phyloP scores from a whole-genome alignment of 768 basidiomycete genomes.

The Tylopilus subfusipes region DNA sequence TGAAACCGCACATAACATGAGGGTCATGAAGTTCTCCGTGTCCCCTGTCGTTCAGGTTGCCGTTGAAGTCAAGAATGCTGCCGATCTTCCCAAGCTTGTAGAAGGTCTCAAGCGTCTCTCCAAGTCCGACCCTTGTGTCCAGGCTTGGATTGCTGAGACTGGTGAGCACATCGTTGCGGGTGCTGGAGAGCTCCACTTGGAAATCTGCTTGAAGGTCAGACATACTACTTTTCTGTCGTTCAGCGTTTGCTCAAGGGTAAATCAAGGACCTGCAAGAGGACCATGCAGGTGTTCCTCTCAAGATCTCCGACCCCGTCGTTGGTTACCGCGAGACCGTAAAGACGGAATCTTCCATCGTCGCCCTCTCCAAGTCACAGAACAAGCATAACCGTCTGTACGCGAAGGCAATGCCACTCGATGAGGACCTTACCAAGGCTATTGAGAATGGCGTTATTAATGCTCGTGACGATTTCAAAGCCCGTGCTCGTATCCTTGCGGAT shows the following conservation, averaged over 20 bases:
- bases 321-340: conserved; percentile 97
- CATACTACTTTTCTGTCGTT: not conserved
- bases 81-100: conserved; percentile 98
- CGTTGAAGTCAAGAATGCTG: conserved; percentile 99
- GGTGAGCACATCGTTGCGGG: conserved; percentile 99
- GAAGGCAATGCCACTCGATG: conserved; percentile 90
- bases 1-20: conserved; percentile 99
- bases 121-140: conserved; percentile 99
- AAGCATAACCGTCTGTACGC: conserved; percentile 99
- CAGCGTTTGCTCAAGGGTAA: not conserved
- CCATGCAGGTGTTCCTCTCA: conserved; percentile 98
- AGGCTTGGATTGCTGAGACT: conserved; percentile 86
- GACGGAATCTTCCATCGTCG: conserved; percentile 91
- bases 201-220: conserved; percentile 95
- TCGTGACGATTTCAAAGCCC: conserved; percentile 96
- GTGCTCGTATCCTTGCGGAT: conserved; percentile 94
- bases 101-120: conserved; percentile 99
- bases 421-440: conserved; percentile 92
- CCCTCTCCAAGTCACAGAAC: conserved; percentile 99
- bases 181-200: conserved; percentile 98
- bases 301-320: conserved; percentile 97
- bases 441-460: conserved; percentile 80
- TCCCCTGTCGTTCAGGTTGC: conserved; percentile 99
- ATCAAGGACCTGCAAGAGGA: conserved; percentile 95
- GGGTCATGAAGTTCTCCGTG: conserved; percentile 99